A percentile compares a stretch with the other conserved stretches of the same genome.
Evolutionary conservation across 768 basidiomycete genomes (phyloP).

Genomic region (Filobasidium wieringae): DNA sequence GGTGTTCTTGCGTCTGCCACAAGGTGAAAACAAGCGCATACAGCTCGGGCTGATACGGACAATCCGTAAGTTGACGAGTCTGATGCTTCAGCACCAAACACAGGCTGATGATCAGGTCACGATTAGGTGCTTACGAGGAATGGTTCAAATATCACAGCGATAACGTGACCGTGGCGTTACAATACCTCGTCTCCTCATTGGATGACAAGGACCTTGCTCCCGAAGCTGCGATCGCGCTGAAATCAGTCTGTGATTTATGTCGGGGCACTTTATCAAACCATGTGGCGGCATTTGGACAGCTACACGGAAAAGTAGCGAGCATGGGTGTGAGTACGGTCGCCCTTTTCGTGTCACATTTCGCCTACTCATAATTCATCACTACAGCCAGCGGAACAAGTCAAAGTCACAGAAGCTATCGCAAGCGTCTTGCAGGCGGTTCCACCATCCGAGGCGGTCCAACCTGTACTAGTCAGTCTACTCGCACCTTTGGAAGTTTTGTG

Average conservation of each 20-base stretch:
- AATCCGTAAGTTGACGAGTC: constrained; percentile 52
- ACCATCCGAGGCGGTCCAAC: constrained; percentile 61
- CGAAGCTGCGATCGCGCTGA: constrained; percentile 66
- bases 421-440: constrained; percentile 87
- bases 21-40: constrained; percentile 48
- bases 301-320: constrained; percentile 62
- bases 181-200: constrained; percentile 51
- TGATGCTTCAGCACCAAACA: background rate
- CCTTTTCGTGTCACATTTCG: background rate
- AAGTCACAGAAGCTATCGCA: constrained; percentile 81
- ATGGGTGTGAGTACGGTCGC: constrained; percentile 52
- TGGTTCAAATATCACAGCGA: constrained; percentile 39
- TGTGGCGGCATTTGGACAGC: constrained; percentile 68
- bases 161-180: constrained; percentile 60
- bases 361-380: background rate
- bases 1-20: constrained; percentile 53
- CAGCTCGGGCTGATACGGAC: constrained; percentile 62
- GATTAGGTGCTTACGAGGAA: constrained; percentile 37
- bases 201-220: constrained; percentile 28
- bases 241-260: constrained; percentile 82
- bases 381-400: constrained; percentile 55
- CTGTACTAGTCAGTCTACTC: constrained; percentile 52
- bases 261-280: constrained; percentile 68
- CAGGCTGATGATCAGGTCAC: too few relatives aligned
- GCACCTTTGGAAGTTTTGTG: too few relatives aligned